phyloP scores from a whole-genome alignment of 1,284 basidiomycete genomes.

The Trichosporon faecale region DNA sequence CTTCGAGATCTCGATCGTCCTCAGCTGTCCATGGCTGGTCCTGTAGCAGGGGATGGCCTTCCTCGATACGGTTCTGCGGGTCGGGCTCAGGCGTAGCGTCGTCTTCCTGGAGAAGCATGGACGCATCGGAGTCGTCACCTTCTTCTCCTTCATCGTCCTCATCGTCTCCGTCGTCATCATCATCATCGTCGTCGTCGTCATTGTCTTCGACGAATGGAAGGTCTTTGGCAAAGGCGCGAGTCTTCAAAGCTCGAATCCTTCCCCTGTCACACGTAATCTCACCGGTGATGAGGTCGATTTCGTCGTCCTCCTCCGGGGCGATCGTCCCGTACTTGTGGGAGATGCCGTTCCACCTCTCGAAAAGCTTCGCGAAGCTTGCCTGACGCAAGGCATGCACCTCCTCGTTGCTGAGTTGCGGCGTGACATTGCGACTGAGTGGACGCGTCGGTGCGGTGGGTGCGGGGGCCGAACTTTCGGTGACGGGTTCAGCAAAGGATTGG shows the following conservation, averaged over 20 bases:
- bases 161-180: slow-evolving; percentile 17
- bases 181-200: slow-evolving; percentile 26
- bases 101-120: slow-evolving; percentile 25
- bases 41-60: not conserved
- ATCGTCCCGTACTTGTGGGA: slow-evolving; percentile 42
- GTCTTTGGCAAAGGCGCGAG: slow-evolving; percentile 28
- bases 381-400: not conserved
- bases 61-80: not conserved
- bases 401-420: not conserved
- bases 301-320: slow-evolving; percentile 48
- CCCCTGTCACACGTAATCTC: slow-evolving; percentile 38
- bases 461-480: not conserved
- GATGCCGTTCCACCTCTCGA: slow-evolving; percentile 39
- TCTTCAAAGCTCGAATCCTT: slow-evolving; percentile 21
- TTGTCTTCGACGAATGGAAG: slow-evolving; percentile 19
- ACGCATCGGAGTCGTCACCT: slow-evolving; percentile 38
- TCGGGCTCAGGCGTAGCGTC: not conserved
- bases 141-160: slow-evolving; percentile 16
- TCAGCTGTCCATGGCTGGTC: slow-evolving; percentile 25
- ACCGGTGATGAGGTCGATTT: slow-evolving; percentile 44
- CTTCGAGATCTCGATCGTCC: slow-evolving; percentile 33
- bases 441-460: slow-evolving; percentile 2
- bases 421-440: not conserved
- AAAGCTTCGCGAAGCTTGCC: not conserved
- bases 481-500: not conserved